phyloP scores from a whole-genome alignment of 768 basidiomycete genomes.

The Auricularia auricula-judae region DNA sequence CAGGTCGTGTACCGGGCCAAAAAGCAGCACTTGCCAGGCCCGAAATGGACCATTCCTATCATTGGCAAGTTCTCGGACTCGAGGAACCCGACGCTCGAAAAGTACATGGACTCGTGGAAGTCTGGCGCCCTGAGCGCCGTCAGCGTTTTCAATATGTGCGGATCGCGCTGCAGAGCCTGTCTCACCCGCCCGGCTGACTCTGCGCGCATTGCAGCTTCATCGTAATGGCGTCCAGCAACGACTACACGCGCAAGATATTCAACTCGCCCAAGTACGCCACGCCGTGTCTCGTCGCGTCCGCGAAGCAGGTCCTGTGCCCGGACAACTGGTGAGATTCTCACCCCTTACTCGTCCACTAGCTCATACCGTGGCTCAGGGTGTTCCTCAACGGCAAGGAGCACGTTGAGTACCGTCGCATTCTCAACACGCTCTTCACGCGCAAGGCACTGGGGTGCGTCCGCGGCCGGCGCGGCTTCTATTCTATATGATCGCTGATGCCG shows the following conservation, averaged over 20 bases:
- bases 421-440: conserved; percentile 89
- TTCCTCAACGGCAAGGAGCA: conserved; percentile 91
- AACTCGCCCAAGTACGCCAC: conserved; percentile 90
- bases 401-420: conserved; percentile 82
- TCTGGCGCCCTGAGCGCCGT: conserved; percentile 79
- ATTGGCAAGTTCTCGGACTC: conserved; percentile 96
- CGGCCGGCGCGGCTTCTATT: not conserved
- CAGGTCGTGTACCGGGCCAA: conserved; percentile 83
- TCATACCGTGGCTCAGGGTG: conserved; percentile 47
- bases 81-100: conserved; percentile 81
- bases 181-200: not conserved
- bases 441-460: conserved; percentile 66
- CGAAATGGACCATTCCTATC: conserved; percentile 88
- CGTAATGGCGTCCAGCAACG: conserved; percentile 93
- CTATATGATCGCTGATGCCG: not conserved
- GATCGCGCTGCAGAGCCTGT: not conserved
- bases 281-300: conserved; percentile 88
- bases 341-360: conserved; percentile 1
- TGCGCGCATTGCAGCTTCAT: conserved; percentile 62
- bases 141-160: conserved; percentile 96
- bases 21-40: conserved; percentile 81
- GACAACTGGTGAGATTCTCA: conserved; percentile 65
- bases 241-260: conserved; percentile 88
- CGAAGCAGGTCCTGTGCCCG: conserved; percentile 71
- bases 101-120: conserved; percentile 88